phyloP scores from a whole-genome alignment of 2,329 filamentous ascomycete species.

The Cordyceps farinosa region DNA sequence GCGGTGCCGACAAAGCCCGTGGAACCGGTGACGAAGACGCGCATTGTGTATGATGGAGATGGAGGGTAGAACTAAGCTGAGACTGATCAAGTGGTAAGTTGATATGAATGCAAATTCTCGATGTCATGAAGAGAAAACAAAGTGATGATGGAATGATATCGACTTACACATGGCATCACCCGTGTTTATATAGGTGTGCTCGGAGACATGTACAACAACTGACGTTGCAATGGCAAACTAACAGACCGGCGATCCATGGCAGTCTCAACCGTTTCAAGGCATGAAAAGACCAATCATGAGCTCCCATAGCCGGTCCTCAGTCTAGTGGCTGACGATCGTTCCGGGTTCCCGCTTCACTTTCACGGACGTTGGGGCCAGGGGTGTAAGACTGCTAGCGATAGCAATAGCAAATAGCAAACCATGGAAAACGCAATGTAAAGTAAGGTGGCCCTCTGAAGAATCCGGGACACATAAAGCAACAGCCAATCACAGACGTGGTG shows the following conservation, averaged over 20 bases:
- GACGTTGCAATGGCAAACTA: too few relatives aligned
- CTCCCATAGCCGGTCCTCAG: neutral
- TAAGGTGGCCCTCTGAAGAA: neutral
- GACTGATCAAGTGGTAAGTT: neutral
- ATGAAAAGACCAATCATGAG: neutral
- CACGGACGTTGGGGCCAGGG: neutral
- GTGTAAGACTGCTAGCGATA: too few relatives aligned
- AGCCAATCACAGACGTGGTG: neutral
- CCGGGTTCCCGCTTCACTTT: neutral
- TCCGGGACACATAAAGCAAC: neutral
- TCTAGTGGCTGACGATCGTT: neutral
- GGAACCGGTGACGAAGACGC: conserved; percentile 41
- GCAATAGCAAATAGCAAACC: too few relatives aligned
- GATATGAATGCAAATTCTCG: neutral
- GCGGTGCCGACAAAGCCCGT: conserved; percentile 41
- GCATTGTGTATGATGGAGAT: conserved; percentile 23
- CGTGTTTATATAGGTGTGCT: neutral
- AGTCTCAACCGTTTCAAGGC: neutral
- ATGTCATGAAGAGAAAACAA: neutral
- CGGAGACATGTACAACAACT: neutral
- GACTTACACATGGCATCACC: neutral
- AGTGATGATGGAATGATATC: neutral
- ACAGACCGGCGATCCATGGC: neutral
- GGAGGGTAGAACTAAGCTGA: too few relatives aligned
- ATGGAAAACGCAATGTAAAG: neutral